These are phyloP conservation scores for Calonectria multiphialidica DNA, from an alignment of 2,329 filamentous ascomycete genomes.

Conservation along the genomic window DNA sequence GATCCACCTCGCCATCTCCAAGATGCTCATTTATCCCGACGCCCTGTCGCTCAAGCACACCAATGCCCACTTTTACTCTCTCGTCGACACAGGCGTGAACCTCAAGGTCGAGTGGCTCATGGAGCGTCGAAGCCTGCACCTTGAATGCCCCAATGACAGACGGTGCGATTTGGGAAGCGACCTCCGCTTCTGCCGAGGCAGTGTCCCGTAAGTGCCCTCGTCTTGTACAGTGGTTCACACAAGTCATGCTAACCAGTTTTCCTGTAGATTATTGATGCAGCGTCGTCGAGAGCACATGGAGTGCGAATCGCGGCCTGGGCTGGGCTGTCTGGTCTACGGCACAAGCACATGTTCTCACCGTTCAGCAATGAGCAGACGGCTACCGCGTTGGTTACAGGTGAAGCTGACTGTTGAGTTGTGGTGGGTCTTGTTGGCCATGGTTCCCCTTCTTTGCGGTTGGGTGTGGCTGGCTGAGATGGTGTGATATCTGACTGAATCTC, in stretches of 20 bases:
- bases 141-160: slow-evolving; percentile 73
- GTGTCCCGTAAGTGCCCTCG: slow-evolving; percentile 62
- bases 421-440: slow-evolving; percentile 60
- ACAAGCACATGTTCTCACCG: slow-evolving; percentile 62
- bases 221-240: no score
- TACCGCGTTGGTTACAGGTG: slow-evolving; percentile 58
- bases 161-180: slow-evolving; percentile 71
- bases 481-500: neutral
- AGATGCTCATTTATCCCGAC: slow-evolving; percentile 75
- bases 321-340: slow-evolving; percentile 68
- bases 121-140: slow-evolving; percentile 70
- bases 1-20: slow-evolving; percentile 73
- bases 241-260: neutral
- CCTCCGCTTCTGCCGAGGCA: slow-evolving; percentile 70
- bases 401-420: slow-evolving; percentile 61
- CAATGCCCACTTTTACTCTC: slow-evolving; percentile 70
- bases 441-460: slow-evolving; percentile 56
- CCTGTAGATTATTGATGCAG: slow-evolving; percentile 66
- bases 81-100: slow-evolving; percentile 74
- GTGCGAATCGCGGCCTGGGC: slow-evolving; percentile 68
- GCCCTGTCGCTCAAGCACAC: slow-evolving; percentile 78
- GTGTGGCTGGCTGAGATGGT: slow-evolving; percentile 46
- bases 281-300: slow-evolving; percentile 70
- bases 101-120: slow-evolving; percentile 79
- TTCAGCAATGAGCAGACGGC: slow-evolving; percentile 57